Conservation (phyloP, 257 asterid genomes). For the Handroanthus guayacan region DNA sequence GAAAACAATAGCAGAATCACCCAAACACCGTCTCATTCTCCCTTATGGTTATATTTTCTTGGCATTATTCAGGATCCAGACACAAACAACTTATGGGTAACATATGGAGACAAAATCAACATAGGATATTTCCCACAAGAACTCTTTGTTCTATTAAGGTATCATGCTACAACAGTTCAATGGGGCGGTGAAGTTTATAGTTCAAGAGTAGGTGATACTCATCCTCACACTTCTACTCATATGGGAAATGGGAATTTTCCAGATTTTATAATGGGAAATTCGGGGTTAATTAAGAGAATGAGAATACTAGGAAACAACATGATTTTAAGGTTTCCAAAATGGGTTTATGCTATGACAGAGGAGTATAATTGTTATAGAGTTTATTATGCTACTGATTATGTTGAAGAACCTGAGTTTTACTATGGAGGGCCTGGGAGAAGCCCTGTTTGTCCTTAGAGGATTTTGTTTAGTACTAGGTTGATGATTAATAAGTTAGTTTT, state of each 20-base stretch:
- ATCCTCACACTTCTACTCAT: slow-evolving; percentile 51
- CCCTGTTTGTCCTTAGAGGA: slow-evolving; percentile 44
- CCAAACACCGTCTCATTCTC: neutral
- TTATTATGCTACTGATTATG: slow-evolving; percentile 46
- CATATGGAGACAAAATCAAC: slow-evolving; percentile 52
- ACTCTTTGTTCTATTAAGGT: slow-evolving; percentile 38
- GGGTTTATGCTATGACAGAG: slow-evolving; percentile 47
- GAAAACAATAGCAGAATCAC: no score
- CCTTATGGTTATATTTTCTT: neutral
- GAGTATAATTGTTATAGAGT: slow-evolving; percentile 62
- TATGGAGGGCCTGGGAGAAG: slow-evolving; percentile 77
- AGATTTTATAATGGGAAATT: slow-evolving; percentile 4
- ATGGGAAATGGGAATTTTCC: slow-evolving; percentile 73
- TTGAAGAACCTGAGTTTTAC: slow-evolving; percentile 68
- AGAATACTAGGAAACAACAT: slow-evolving; percentile 49
- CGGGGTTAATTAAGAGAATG: slow-evolving; percentile 59
- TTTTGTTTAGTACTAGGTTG: neutral
- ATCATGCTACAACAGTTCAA: slow-evolving; percentile 56
- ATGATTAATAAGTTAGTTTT: no score
- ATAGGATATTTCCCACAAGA: slow-evolving; percentile 74
- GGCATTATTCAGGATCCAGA: slow-evolving; percentile 45
- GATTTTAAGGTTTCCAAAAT: slow-evolving; percentile 45
- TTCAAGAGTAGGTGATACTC: slow-evolving; percentile 47
- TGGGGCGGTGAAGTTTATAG: slow-evolving; percentile 91
- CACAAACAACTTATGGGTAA: slow-evolving; percentile 73